Evolutionary conservation across 2,329 filamentous ascomycete genomes (phyloP), one percentile per base, ranked within the genome.

Genomic region (Verruconis gallopava): DNA sequence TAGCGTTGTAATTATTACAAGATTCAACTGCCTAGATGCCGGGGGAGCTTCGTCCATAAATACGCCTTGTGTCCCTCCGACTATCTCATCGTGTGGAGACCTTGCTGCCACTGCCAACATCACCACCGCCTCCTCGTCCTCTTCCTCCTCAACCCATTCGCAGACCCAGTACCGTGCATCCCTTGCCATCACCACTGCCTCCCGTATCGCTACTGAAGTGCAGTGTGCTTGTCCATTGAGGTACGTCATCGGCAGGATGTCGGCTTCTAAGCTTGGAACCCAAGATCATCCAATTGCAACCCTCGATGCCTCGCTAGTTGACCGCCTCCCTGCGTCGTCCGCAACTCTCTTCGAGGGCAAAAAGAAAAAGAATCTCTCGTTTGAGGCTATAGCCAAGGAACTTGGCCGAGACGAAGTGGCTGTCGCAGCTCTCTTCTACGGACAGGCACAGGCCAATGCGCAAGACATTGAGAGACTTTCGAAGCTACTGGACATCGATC

Each of bases 391-490:
- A 53, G 84, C 76, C 40, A 63, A 77, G 50, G 68, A 77, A 21
- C 71, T 94, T 43, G 78, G 77, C 48, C 81, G 86, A 48, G 77
- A 80, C 55, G 83, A 94, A 63, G 83, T 94, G 33, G 84, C 85
- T 32, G 75, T 82, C 3, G 88, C 88, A 2, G 86, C 86, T 2
- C 67, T 94, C 48, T 95, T 95, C 71, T 94, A 94, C 59, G 88
- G 88, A 21, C 85, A 91, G 59, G 77, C 81, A 4, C 75, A 75
- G 52, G 82, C 85, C 1, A 81, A 78, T 0, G 54, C 72, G 0
- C 79, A 83, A 47, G 85, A 91, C 51, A 69, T 75, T 49, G 60
- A 72, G 44, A 79, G 75, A 45, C 74, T 94, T 1, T 73, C 81
- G 1, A 53, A 69, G 32, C 58, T 85, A 18, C 72, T 93, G 5